Percentiles rank a stretch among this genome's conserved stretches.
Conservation (phyloP, 2,329 filamentous ascomycete species). For the Cladophialophora immunda region DNA sequence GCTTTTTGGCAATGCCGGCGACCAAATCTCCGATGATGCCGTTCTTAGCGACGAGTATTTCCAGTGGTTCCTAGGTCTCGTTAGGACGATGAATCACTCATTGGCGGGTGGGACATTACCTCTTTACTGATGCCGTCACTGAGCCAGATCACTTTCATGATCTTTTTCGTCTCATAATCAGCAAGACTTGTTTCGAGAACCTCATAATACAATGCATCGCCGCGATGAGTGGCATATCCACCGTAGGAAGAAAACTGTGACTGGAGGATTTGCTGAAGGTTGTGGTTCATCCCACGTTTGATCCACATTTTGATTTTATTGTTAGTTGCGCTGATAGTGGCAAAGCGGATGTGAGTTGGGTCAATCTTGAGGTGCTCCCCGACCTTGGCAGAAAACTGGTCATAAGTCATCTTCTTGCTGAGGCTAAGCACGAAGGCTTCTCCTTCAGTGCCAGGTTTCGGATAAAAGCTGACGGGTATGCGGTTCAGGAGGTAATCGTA, state of each 20-base stretch:
- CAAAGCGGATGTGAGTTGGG: conserved; percentile 88
- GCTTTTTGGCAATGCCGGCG: conserved; percentile 78
- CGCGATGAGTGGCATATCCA: conserved; percentile 71
- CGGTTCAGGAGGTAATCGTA: conserved; percentile 94
- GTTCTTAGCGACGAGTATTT: conserved; percentile 87
- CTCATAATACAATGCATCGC: conserved; percentile 88
- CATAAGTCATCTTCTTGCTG: conserved; percentile 89
- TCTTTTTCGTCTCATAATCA: conserved; percentile 93
- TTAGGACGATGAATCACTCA: conserved; percentile 11
- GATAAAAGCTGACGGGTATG: conserved; percentile 78
- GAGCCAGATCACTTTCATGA: conserved; percentile 81
- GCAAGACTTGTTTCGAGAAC: conserved; percentile 92
- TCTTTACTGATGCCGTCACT: conserved; percentile 93
- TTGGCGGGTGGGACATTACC: conserved; percentile 57
- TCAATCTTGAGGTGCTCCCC: conserved; percentile 79
- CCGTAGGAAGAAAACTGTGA: conserved; percentile 76
- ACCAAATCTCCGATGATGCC: conserved; percentile 82
- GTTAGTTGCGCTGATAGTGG: conserved; percentile 78
- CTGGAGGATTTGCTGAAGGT: conserved; percentile 79
- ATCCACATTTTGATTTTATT: conserved; percentile 81
- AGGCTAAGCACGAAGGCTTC: conserved; percentile 80
- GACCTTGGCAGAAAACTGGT: conserved; percentile 83
- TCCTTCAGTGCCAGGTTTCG: conserved; percentile 61
- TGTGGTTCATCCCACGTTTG: conserved; percentile 75
- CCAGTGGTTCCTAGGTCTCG: conserved; percentile 70